Evolutionary conservation across 2,329 filamentous ascomycete species (phyloP).

Genomic region (Aureobasidium sp.): DNA sequence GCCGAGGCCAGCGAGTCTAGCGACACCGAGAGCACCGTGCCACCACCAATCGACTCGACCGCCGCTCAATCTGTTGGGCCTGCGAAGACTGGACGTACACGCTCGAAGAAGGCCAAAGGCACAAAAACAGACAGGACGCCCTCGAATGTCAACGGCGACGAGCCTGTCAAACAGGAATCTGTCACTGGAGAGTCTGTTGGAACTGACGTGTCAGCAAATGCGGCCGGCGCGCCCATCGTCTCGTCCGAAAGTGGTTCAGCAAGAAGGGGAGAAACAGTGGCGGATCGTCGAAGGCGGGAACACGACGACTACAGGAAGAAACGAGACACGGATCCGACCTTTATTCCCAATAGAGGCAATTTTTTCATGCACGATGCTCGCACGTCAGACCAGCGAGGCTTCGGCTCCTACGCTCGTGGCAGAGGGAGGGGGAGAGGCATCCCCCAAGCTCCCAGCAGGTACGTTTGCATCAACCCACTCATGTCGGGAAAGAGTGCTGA

Average conservation of each 20-base stretch:
- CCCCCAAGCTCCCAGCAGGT: constrained; percentile 3
- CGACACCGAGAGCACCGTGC: constrained; percentile 40
- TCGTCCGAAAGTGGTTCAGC: constrained; percentile 1
- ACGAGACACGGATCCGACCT: constrained; percentile 81
- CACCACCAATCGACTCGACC: background rate
- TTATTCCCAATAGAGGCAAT: constrained; percentile 86
- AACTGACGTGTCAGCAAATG: background rate
- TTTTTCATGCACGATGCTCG: constrained; percentile 96
- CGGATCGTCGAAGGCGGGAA: constrained; percentile 70
- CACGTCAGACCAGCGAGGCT: constrained; percentile 69
- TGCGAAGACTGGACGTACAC: constrained; percentile 17
- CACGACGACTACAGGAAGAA: constrained; percentile 87
- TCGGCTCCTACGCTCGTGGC: constrained; percentile 63
- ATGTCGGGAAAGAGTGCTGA: background rate
- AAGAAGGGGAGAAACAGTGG: constrained; percentile 47
- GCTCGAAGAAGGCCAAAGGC: constrained; percentile 1
- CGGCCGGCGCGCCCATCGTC: constrained; percentile 10
- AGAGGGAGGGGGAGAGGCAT: constrained; percentile 47
- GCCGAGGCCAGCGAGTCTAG: constrained; percentile 52
- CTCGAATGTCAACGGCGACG: background rate
- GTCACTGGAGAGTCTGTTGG: background rate
- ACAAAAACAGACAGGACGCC: background rate
- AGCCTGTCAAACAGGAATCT: background rate
- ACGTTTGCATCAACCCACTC: background rate
- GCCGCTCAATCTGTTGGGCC: background rate